A percentile compares a stretch with the other conserved stretches of the same genome.
phyloP scores from a whole-genome alignment of 2,329 filamentous ascomycete genomes.

The Phialocephala subalpina region DNA sequence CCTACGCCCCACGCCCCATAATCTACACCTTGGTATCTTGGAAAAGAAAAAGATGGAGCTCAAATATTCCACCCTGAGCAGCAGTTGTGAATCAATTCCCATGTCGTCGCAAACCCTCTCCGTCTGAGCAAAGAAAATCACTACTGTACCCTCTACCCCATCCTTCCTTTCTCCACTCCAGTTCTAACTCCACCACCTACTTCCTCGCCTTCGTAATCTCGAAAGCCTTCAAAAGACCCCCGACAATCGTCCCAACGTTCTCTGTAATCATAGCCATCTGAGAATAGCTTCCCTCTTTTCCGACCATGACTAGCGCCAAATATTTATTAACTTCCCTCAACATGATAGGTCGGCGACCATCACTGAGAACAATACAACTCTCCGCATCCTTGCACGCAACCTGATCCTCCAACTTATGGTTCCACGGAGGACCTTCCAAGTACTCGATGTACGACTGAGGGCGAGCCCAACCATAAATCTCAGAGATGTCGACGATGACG shows the following conservation, averaged over 20 bases:
- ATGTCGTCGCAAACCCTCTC: background rate
- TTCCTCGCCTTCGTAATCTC: slow-evolving; percentile 69
- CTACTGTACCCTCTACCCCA: too few species aligned
- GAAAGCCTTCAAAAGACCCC: slow-evolving; percentile 82
- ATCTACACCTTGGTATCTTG: background rate
- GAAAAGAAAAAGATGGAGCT: background rate
- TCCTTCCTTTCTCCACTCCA: too few species aligned
- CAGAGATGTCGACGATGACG: slow-evolving; percentile 95
- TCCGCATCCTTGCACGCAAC: slow-evolving; percentile 71
- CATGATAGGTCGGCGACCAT: slow-evolving; percentile 68
- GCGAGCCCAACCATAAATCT: slow-evolving; percentile 86
- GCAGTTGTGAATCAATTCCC: background rate
- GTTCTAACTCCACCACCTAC: slow-evolving; percentile 23
- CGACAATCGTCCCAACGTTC: slow-evolving; percentile 84
- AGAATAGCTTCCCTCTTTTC: slow-evolving; percentile 85
- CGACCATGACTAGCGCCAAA: slow-evolving; percentile 83
- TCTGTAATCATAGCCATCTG: slow-evolving; percentile 87
- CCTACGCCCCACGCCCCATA: background rate
- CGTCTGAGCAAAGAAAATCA: background rate
- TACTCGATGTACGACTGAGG: slow-evolving; percentile 60
- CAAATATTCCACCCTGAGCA: background rate
- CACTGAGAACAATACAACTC: slow-evolving; percentile 72
- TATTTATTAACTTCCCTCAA: slow-evolving; percentile 76
- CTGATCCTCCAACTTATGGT: slow-evolving; percentile 69
- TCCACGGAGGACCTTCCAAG: slow-evolving; percentile 68